Percentiles rank a stretch among this genome's conserved stretches.
phyloP scores from a whole-genome alignment of 2,329 filamentous ascomycete species.

The Stromatinia cepivora region DNA sequence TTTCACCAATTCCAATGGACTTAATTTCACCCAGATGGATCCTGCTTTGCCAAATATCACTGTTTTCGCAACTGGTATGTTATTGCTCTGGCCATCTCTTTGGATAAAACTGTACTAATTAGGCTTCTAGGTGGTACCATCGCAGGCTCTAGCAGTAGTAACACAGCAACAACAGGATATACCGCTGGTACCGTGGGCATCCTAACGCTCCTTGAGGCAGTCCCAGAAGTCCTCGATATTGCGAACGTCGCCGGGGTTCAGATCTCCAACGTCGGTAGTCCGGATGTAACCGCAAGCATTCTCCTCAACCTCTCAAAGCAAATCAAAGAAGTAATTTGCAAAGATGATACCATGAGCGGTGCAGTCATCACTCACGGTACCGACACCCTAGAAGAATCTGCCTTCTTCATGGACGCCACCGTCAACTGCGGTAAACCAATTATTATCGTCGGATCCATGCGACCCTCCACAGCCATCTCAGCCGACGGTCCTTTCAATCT shows the following conservation, averaged over 20 bases:
- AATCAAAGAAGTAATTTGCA: conserved; percentile 48
- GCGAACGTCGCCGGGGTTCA: conserved; percentile 56
- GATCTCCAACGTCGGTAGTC: conserved; percentile 51
- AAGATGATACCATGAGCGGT: conserved; percentile 44
- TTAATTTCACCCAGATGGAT: conserved; percentile 37
- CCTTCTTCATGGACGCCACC: conserved; percentile 62
- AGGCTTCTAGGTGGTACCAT: conserved; percentile 56
- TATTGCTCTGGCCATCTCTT: neutral
- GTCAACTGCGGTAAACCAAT: conserved; percentile 59
- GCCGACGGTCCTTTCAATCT: conserved; percentile 65
- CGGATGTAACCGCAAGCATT: conserved; percentile 50
- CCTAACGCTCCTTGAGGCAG: conserved; percentile 52
- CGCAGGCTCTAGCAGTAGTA: conserved; percentile 51
- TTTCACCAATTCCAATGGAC: conserved; percentile 34
- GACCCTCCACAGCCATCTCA: conserved; percentile 60
- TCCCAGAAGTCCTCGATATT: conserved; percentile 55
- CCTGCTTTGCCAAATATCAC: conserved; percentile 32
- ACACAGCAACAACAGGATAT: conserved; percentile 57
- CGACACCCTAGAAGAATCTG: conserved; percentile 63
- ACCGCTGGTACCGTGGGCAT: conserved; percentile 43
- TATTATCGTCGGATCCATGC: conserved; percentile 62
- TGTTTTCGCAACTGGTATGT: conserved; percentile 35
- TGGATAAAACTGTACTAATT: conserved; percentile 26
- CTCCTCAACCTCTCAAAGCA: conserved; percentile 50
- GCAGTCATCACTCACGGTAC: conserved; percentile 65